phyloP scores from a whole-genome alignment of 768 basidiomycete genomes.

The Suillus weaverae region DNA sequence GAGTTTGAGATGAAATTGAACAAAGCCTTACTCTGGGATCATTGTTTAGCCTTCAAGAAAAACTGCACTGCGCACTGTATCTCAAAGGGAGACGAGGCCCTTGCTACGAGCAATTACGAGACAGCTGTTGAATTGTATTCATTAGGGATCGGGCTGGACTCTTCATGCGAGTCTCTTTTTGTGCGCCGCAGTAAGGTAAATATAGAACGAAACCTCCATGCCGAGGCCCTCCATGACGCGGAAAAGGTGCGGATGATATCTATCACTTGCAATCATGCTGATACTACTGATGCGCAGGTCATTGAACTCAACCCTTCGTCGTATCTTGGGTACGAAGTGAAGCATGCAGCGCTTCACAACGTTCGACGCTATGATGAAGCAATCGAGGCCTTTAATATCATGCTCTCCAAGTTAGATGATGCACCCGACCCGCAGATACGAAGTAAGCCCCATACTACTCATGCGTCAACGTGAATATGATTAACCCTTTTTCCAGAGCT shows the following conservation, averaged over 20 bases:
- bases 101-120: background rate
- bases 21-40: background rate
- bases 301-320: background rate
- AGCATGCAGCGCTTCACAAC: background rate
- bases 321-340: background rate
- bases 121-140: background rate
- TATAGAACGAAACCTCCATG: background rate
- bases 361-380: background rate
- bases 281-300: background rate
- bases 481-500: background rate
- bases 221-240: background rate
- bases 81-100: background rate
- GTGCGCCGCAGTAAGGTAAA: background rate
- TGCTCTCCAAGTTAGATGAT: background rate
- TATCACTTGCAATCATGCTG: background rate
- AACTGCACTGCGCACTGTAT: background rate
- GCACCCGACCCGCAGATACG: background rate
- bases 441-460: background rate
- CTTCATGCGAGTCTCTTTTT: background rate
- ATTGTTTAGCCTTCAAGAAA: background rate
- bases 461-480: background rate
- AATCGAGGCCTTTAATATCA: background rate
- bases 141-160: background rate
- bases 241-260: background rate
- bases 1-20: background rate